Base-by-base conservation (phyloP, 257 asterid genomes). In the Plantago major region DNA sequence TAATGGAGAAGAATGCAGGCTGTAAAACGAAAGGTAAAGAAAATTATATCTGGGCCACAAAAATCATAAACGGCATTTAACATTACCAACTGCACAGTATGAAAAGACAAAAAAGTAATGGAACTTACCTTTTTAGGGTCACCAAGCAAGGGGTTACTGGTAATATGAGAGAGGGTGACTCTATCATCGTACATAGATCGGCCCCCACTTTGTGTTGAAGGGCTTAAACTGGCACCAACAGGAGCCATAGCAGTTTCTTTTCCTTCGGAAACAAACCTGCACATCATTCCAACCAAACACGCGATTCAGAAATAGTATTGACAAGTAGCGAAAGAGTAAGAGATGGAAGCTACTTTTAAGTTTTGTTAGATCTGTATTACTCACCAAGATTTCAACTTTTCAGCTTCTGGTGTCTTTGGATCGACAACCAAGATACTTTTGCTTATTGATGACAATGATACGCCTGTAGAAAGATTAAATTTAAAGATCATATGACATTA, bases 261-360 rank as follows among this genome's bases (percentile, higher is more conserved):
- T 58, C 99, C 99, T 81, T 93, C 99, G 63, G 94, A 68, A 12
- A 89, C 94, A 72, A 64, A 93, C 97, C 99, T 93, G 70, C 3
- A 17, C 3, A 61, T 13, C 54, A 55, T 66, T 19, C 45, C 47
- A 46, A 63, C 55, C 17, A 50, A 11, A 28, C 11, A 15, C 48
- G 51, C 17, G 1, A 40, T 15, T 45, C 19, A 53, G 42, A 53
- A 19, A 16, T 52, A 28, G 6, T 2, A n/a, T 3, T 48, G 14
- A 64, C 12, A 33, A 16, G 5, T 14, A 2, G 33, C 17, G n/a
- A 11, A 6, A 52, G 9, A 30, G 14, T 0, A 16, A 30, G 2
- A 42, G 22, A 7, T 42, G 14, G 11, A 42, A 46, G 22, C 8
- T 26, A 0, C 6, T 33, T 4, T 5, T 7, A 22, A 33, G 40